Percentiles rank a stretch among this genome's conserved stretches.
Evolutionary conservation across 305 asterid genomes (phyloP).

Genomic region (Plantago coronopus): DNA sequence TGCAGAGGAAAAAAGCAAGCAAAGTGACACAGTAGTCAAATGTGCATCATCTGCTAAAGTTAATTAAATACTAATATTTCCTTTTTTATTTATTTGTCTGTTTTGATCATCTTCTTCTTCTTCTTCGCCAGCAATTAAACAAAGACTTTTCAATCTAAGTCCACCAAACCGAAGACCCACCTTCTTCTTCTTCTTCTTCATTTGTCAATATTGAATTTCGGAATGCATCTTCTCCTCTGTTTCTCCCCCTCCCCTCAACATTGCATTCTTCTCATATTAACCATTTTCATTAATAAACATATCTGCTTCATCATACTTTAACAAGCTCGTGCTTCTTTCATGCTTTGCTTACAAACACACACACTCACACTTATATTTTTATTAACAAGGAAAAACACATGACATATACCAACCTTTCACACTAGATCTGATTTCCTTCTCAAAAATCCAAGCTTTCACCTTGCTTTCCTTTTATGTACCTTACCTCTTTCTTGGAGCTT

Average conservation of each 20-base stretch:
- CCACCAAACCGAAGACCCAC: not conserved
- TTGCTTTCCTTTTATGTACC: too few relatives aligned
- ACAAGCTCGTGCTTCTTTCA: too few relatives aligned
- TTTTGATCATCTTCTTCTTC: not conserved
- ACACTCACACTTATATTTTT: too few relatives aligned
- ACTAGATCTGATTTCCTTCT: slow-evolving; percentile 42
- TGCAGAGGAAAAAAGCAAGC: too few relatives aligned
- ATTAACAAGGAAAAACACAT: slow-evolving; percentile 8
- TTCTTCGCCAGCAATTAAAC: not conserved
- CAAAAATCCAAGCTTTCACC: too few relatives aligned
- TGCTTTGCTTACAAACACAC: not conserved
- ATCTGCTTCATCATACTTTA: too few relatives aligned
- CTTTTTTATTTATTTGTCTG: too few relatives aligned
- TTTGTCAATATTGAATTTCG: not conserved
- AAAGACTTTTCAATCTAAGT: slow-evolving; percentile 10
- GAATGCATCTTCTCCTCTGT: slow-evolving; percentile 12
- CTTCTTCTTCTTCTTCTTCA: not conserved
- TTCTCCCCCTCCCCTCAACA: slow-evolving; percentile 11
- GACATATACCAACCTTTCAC: slow-evolving; percentile 34
- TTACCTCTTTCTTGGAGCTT: slow-evolving; percentile 13
- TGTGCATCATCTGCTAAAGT: too few relatives aligned
- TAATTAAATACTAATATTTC: too few relatives aligned
- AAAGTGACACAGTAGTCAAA: too few relatives aligned
- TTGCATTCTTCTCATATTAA: slow-evolving; percentile 1
- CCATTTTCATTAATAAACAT: too few relatives aligned